Conservation (phyloP, 2,329 filamentous ascomycete genomes). For the Coniella lustricola region DNA sequence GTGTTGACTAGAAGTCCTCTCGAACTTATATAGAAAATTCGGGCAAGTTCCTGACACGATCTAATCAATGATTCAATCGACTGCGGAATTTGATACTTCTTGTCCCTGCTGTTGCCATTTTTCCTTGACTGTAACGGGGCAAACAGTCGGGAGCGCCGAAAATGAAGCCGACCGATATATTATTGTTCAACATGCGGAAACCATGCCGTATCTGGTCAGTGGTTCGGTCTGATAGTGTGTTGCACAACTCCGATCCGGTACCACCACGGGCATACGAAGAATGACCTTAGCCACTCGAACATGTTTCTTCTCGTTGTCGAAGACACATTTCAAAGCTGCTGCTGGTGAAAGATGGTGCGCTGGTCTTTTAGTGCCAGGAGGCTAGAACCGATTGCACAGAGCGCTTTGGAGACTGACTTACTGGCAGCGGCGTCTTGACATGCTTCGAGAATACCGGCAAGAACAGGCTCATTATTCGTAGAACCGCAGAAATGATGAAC, state of each 20-base stretch:
- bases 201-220: background rate
- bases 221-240: background rate
- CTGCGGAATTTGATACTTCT: too few species aligned
- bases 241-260: constrained; percentile 10
- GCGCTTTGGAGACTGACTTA: background rate
- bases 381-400: background rate
- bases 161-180: too few species aligned
- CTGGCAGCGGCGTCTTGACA: background rate
- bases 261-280: constrained; percentile 5
- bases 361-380: background rate
- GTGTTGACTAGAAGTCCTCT: too few species aligned
- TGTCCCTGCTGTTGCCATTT: background rate
- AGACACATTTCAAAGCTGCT: background rate
- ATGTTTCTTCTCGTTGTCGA: background rate
- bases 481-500: background rate
- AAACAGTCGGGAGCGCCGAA: too few species aligned
- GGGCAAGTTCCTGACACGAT: too few species aligned
- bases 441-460: background rate
- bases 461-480: background rate
- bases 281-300: constrained; percentile 1
- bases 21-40: too few species aligned
- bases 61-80: too few species aligned
- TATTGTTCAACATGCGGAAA: background rate
- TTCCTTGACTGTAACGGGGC: too few species aligned
- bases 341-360: background rate